Evolutionary conservation across 164 flowering plant genomes (phyloP).

Genomic region (Santalum album): DNA sequence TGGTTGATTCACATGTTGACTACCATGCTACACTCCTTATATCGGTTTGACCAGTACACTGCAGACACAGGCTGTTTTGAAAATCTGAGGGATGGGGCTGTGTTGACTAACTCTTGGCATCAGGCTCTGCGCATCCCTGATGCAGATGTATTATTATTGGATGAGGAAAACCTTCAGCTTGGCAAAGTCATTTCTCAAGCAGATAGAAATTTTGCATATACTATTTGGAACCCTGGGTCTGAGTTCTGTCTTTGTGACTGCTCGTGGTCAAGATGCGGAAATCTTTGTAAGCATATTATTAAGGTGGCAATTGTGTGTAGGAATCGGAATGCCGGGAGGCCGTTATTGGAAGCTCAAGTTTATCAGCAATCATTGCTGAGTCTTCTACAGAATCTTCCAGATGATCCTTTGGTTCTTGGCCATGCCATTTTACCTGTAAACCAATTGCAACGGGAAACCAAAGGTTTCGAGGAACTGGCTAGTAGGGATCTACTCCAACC

Average conservation of each 20-base stretch:
- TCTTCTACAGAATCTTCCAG: conserved; percentile 39
- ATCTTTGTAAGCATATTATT: conserved; percentile 43
- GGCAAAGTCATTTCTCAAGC: conserved; percentile 45
- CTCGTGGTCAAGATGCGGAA: conserved; percentile 42
- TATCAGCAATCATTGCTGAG: conserved; percentile 36
- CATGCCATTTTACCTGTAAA: conserved; percentile 32
- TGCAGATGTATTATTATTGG: conserved; percentile 32
- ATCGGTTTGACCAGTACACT: conserved; percentile 37
- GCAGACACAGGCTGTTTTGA: conserved; percentile 33
- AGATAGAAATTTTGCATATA: conserved; percentile 30
- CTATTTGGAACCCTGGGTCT: conserved; percentile 51
- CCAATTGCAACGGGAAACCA: conserved; percentile 42
- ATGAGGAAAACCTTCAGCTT: conserved; percentile 35
- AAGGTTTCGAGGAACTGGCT: conserved; percentile 41
- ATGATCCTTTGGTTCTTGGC: conserved; percentile 45
- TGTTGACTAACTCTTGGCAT: conserved; percentile 33
- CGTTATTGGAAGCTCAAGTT: conserved; percentile 32
- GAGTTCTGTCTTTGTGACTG: conserved; percentile 50
- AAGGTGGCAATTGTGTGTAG: conserved; percentile 37
- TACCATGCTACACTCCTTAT: conserved; percentile 37
- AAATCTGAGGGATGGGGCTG: conserved; percentile 23
- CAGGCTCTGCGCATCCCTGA: conserved; percentile 37
- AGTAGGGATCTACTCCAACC: conserved; percentile 41
- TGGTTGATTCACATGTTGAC: conserved; percentile 40
- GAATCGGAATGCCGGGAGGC: conserved; percentile 35